A percentile compares a stretch with the other conserved stretches of the same genome.
Conservation (phyloP, 345 rosid species). For the Isatis tinctoria region DNA sequence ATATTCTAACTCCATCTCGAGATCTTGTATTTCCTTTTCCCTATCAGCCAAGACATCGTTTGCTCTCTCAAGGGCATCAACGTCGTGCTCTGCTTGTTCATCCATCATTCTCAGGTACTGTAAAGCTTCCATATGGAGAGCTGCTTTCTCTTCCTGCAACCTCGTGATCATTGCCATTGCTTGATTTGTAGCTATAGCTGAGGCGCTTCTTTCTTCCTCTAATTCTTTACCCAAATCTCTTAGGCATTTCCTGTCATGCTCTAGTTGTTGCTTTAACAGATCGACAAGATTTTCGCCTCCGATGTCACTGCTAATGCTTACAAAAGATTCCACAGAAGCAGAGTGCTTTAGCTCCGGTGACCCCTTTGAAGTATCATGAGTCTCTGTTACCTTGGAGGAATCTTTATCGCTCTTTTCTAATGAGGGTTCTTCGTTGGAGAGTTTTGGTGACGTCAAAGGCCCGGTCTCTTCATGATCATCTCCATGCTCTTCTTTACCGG, state of each 20-base stretch:
- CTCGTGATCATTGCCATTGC: constrained; percentile 89
- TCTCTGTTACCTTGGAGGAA: constrained; percentile 26
- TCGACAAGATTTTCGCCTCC: constrained; percentile 56
- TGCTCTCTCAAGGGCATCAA: constrained; percentile 59
- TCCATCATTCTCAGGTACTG: constrained; percentile 93
- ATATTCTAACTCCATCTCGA: constrained; percentile 63
- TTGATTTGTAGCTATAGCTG: constrained; percentile 58
- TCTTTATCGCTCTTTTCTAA: constrained; percentile 10
- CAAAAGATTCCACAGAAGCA: constrained; percentile 44
- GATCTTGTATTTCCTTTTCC: constrained; percentile 69
- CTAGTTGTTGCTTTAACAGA: constrained; percentile 52
- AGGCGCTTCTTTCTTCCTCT: constrained; percentile 75
- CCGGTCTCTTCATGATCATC: constrained; percentile 1
- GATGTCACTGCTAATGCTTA: constrained; percentile 49
- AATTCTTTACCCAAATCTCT: constrained; percentile 48
- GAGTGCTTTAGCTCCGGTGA: constrained; percentile 41
- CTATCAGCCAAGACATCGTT: constrained; percentile 61
- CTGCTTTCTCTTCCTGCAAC: constrained; percentile 84
- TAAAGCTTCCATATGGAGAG: constrained; percentile 73
- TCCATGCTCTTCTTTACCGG: constrained; percentile 15
- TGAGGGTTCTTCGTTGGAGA: constrained; percentile 9
- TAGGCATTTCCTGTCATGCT: constrained; percentile 44
- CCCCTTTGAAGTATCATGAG: constrained; percentile 26
- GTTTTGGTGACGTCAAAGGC: constrained; percentile 1
- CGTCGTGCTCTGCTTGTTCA: constrained; percentile 77